A percentile compares a stretch with the other conserved stretches of the same genome.
Evolutionary conservation across 2,329 filamentous ascomycete species (phyloP).

Genomic region (Xylariaceae sp.): DNA sequence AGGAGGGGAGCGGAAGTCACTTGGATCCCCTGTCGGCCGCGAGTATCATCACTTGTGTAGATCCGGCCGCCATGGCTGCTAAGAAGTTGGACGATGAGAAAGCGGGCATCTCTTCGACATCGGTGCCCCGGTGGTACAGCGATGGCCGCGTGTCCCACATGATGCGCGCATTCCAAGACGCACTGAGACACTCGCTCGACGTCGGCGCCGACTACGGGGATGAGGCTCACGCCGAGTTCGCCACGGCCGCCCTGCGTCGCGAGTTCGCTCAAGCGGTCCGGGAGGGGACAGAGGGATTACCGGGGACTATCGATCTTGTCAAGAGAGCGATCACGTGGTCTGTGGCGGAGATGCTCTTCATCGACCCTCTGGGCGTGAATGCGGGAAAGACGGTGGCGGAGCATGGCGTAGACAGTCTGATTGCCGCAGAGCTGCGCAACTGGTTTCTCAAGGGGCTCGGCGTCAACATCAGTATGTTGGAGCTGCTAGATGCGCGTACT

Average conservation of each 20-base stretch:
- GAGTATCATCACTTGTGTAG: constrained; percentile 7
- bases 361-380: constrained; percentile 6
- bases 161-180: constrained; percentile 8
- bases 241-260: background rate
- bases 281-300: background rate
- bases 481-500: background rate
- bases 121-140: constrained; percentile 2
- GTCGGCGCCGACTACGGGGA: background rate
- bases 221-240: background rate
- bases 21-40: constrained; percentile 4
- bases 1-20: background rate
- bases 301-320: background rate
- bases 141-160: constrained; percentile 8
- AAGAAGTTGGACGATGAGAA: background rate
- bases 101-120: background rate
- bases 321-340: background rate
- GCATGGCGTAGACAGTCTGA: constrained; percentile 11
- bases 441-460: constrained; percentile 6
- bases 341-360: constrained; percentile 4
- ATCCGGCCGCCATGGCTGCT: constrained; percentile 6
- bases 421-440: constrained; percentile 11
- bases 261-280: background rate
- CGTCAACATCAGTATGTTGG: constrained; percentile 7
- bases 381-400: constrained; percentile 11
- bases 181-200: background rate